These are phyloP conservation scores for Populus hybrid DNA, from an alignment of 441 rosid genomes.

Conservation along the genomic window DNA sequence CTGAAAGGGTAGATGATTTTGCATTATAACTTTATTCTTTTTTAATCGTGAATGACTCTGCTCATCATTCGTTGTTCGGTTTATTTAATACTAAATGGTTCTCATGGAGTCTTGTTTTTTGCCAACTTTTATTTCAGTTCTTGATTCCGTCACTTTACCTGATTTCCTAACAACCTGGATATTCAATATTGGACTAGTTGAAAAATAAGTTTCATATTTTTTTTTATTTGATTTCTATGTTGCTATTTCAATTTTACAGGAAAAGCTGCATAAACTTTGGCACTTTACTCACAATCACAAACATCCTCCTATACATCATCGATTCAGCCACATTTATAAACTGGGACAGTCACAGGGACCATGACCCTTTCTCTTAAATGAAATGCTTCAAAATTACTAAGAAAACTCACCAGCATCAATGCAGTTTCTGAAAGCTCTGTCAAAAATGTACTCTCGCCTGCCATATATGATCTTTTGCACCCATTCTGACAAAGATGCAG, in stretches of 20 bases:
- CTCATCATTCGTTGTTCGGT: background rate
- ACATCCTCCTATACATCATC: background rate
- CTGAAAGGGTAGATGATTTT: background rate
- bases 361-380: constrained; percentile 5
- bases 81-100: background rate
- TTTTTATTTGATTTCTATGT: too few relatives aligned
- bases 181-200: too few relatives aligned
- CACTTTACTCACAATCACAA: background rate
- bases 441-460: constrained; percentile 92
- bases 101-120: background rate
- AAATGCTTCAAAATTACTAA: constrained; percentile 5
- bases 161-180: background rate
- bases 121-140: background rate
- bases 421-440: constrained; percentile 98
- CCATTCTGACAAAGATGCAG: constrained; percentile 92
- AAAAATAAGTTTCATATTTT: too few relatives aligned
- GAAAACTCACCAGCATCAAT: constrained; percentile 69
- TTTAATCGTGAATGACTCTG: background rate
- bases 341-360: background rate
- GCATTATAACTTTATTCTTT: too few relatives aligned
- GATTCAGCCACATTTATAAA: background rate
- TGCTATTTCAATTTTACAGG: too few relatives aligned
- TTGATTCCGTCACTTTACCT: background rate
- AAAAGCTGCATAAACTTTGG: background rate
- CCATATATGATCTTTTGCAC: constrained; percentile 98